A percentile compares a stretch with the other conserved stretches of the same genome.
Evolutionary conservation across 1,139 yeast genomes (phyloP).

Genomic region (Geotrichum europaeum): DNA sequence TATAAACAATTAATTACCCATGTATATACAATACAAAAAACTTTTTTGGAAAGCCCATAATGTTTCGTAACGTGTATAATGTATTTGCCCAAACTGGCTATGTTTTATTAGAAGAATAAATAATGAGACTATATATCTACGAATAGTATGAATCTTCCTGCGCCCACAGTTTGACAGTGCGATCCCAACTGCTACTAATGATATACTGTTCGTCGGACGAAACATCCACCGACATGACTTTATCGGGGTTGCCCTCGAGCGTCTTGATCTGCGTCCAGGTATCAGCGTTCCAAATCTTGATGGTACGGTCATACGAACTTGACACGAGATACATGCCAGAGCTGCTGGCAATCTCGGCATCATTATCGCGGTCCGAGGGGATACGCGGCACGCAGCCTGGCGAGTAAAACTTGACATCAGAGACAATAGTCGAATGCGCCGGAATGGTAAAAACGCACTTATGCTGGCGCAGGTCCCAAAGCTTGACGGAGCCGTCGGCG

Average conservation of each 20-base stretch:
- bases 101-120: background rate
- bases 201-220: slow-evolving; percentile 40
- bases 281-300: slow-evolving; percentile 61
- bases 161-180: slow-evolving; percentile 39
- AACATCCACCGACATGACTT: slow-evolving; percentile 66
- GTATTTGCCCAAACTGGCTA: background rate
- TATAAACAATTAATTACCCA: background rate
- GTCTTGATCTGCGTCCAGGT: slow-evolving; percentile 59
- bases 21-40: background rate
- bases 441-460: slow-evolving; percentile 51
- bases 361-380: slow-evolving; percentile 30
- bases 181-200: slow-evolving; percentile 78
- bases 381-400: slow-evolving; percentile 18
- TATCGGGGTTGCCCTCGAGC: slow-evolving; percentile 57
- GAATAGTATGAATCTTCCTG: slow-evolving; percentile 11
- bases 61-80: background rate
- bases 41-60: background rate
- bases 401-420: slow-evolving; percentile 53
- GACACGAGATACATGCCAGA: slow-evolving; percentile 52
- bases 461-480: slow-evolving; percentile 75
- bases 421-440: slow-evolving; percentile 70
- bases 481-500: slow-evolving; percentile 71
- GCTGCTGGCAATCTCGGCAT: slow-evolving; percentile 29
- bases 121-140: slow-evolving; percentile 19
- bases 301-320: slow-evolving; percentile 62